A percentile compares a stretch with the other conserved stretches of the same genome.
Conservation (phyloP, 2,329 filamentous ascomycete genomes). For the Ampelomyces quisqualis region DNA sequence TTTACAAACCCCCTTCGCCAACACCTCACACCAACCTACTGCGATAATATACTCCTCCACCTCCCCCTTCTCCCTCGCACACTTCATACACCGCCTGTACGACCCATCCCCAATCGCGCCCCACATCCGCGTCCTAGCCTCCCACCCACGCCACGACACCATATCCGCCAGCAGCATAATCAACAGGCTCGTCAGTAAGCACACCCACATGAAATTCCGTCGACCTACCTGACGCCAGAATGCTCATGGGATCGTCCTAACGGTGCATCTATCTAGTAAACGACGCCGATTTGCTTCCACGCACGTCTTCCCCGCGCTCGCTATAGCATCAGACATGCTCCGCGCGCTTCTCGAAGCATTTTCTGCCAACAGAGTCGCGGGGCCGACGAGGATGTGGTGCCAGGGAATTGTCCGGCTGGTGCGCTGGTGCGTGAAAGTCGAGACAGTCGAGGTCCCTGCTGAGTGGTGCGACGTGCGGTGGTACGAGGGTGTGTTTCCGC, state of each 20-base stretch:
- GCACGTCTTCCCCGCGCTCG: too few species aligned
- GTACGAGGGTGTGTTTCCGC: not conserved
- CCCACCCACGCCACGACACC: not conserved
- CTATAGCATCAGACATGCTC: not conserved
- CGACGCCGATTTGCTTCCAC: too few species aligned
- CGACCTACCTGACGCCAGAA: too few species aligned
- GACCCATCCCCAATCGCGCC: not conserved
- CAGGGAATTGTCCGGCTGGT: conserved; percentile 1
- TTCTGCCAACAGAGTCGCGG: not conserved
- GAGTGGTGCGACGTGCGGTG: not conserved
- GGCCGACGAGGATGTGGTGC: not conserved
- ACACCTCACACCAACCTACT: not conserved
- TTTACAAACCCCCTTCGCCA: too few species aligned
- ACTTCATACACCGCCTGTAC: not conserved
- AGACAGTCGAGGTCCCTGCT: not conserved
- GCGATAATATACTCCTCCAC: not conserved
- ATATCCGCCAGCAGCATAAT: not conserved
- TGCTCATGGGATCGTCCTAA: not conserved
- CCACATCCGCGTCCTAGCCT: not conserved
- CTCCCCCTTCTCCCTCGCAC: not conserved
- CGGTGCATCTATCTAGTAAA: not conserved
- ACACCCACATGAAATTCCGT: too few species aligned
- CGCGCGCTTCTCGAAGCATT: not conserved
- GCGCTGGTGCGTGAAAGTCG: not conserved
- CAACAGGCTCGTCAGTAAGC: not conserved